These are phyloP conservation scores for Blastomyces parvus DNA, from an alignment of 2,329 filamentous ascomycete genomes.

Conservation along the genomic window DNA sequence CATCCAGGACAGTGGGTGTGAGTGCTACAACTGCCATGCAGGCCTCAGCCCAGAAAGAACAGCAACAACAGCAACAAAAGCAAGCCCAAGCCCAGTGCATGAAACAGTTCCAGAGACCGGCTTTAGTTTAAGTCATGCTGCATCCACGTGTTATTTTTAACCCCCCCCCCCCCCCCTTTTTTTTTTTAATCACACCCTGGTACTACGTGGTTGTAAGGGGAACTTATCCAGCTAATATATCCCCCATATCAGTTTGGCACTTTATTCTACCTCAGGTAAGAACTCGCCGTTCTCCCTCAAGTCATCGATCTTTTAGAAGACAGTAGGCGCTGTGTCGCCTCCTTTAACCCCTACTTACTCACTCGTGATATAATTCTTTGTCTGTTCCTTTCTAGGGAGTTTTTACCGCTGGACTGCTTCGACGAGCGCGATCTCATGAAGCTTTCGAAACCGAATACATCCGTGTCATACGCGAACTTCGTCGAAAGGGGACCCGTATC, in stretches of 20 bases:
- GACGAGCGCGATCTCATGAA: conserved; percentile 27
- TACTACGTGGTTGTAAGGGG: neutral
- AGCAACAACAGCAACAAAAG: conserved; percentile 16
- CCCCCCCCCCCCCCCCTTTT: too few relatives aligned
- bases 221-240: conserved; percentile 8
- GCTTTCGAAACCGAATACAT: conserved; percentile 19
- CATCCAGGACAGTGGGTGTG: too few relatives aligned
- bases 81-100: conserved; percentile 18
- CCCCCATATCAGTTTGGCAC: conserved; percentile 24
- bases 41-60: conserved; percentile 12
- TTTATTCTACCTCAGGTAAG: conserved; percentile 28
- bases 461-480: conserved; percentile 23
- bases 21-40: too few relatives aligned
- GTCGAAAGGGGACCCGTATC: conserved; percentile 17
- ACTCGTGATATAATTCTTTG: neutral
- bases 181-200: neutral
- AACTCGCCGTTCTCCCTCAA: neutral
- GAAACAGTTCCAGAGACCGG: conserved; percentile 38
- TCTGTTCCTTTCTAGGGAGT: conserved; percentile 24
- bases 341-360: neutral
- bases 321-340: neutral
- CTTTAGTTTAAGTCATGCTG: conserved; percentile 40
- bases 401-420: conserved; percentile 29
- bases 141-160: conserved; percentile 36
- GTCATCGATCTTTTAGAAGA: conserved; percentile 6